Conservation (phyloP, 768 basidiomycete genomes). For the Mycena rebaudengoi region DNA sequence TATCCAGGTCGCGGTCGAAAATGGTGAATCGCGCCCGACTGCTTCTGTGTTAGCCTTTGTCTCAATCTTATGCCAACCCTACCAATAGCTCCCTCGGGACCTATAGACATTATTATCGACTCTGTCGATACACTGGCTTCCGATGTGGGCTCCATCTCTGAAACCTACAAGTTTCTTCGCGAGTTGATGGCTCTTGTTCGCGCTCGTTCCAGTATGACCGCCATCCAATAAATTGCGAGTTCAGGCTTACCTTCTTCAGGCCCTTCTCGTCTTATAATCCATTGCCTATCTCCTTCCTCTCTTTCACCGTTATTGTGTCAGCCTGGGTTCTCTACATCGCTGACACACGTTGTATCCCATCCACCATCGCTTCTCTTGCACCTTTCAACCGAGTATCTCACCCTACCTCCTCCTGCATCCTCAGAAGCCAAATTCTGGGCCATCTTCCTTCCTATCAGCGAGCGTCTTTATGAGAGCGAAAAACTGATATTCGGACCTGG, state of each 20-base stretch:
- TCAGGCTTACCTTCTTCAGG: conserved; percentile 38
- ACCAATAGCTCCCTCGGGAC: conserved; percentile 51
- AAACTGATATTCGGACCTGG: conserved; percentile 64
- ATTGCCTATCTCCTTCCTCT: conserved; percentile 56
- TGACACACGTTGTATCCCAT: conserved; percentile 73
- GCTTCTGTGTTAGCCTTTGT: too few species aligned
- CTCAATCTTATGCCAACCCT: conserved; percentile 12
- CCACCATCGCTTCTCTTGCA: conserved; percentile 74
- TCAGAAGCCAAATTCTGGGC: conserved; percentile 81
- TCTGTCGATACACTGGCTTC: conserved; percentile 71
- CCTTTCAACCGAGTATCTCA: conserved; percentile 75
- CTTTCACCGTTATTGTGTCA: conserved; percentile 65
- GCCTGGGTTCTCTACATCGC: conserved; percentile 69
- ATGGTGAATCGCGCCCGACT: conserved; percentile 39
- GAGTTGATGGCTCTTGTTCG: conserved; percentile 54
- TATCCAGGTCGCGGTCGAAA: conserved; percentile 52
- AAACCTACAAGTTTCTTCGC: conserved; percentile 61
- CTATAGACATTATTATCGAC: conserved; percentile 75
- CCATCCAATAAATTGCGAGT: conserved; percentile 1
- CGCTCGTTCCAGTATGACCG: conserved; percentile 57
- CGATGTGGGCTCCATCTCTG: conserved; percentile 64
- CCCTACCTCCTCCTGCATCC: conserved; percentile 72
- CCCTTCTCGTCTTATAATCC: conserved; percentile 68
- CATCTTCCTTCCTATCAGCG: conserved; percentile 75
- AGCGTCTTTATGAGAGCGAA: conserved; percentile 66